These are phyloP conservation scores for Lichina pygmaea DNA, from an alignment of 495 filamentous ascomycete species.

Conservation along the genomic window DNA sequence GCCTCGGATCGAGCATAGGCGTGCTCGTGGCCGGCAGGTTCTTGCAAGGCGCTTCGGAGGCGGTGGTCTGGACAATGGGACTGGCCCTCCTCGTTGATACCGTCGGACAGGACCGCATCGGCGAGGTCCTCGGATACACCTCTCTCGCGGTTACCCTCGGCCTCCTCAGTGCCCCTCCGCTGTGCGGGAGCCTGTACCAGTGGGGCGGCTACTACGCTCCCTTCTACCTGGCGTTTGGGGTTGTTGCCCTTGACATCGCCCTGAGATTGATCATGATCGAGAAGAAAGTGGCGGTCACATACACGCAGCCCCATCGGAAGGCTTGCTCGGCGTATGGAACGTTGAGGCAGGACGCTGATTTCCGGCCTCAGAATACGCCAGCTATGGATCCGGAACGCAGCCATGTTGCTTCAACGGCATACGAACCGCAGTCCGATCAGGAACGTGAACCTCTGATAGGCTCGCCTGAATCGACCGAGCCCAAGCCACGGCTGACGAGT, in stretches of 20 bases:
- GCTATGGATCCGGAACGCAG: too few species aligned
- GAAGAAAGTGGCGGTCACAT: slow-evolving; percentile 42
- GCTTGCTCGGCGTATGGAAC: too few species aligned
- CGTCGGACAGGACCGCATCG: slow-evolving; percentile 35
- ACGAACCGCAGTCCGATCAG: too few species aligned
- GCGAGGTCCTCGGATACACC: slow-evolving; percentile 50
- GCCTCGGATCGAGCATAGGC: slow-evolving; percentile 39
- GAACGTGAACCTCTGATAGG: too few species aligned
- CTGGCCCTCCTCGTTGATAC: slow-evolving; percentile 72
- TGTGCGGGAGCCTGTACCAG: slow-evolving; percentile 56
- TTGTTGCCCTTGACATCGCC: slow-evolving; percentile 42
- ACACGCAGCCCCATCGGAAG: slow-evolving; percentile 10
- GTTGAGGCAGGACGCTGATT: too few species aligned
- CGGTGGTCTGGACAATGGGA: slow-evolving; percentile 59
- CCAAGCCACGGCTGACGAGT: too few species aligned
- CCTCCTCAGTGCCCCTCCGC: slow-evolving; percentile 41
- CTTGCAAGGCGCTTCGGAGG: slow-evolving; percentile 50
- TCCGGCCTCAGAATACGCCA: too few species aligned
- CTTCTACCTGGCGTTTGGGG: slow-evolving; percentile 41
- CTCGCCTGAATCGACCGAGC: too few species aligned
- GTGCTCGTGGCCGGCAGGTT: slow-evolving; percentile 42
- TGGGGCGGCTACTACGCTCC: slow-evolving; percentile 46
- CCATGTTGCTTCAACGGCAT: too few species aligned
- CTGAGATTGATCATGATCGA: slow-evolving; percentile 47
- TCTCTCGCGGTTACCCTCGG: slow-evolving; percentile 41